Evolutionary conservation across 257 asterid species (phyloP).

Genomic region (Oldenlandia corymbosa): DNA sequence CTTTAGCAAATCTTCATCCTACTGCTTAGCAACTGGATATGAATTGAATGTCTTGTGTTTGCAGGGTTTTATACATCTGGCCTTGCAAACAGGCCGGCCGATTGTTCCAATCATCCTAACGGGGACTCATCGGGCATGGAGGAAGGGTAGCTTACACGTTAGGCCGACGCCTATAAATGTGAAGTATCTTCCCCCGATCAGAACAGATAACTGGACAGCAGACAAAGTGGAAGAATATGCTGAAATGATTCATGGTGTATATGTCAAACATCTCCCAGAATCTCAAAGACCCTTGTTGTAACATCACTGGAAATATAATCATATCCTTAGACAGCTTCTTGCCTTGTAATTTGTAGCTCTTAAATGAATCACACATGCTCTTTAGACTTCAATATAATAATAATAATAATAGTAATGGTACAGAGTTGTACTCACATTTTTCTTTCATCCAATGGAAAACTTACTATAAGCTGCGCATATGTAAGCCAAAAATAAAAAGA

Average conservation of each 20-base stretch:
- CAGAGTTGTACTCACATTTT: too few species aligned
- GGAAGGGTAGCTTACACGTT: conserved; percentile 41
- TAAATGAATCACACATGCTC: too few species aligned
- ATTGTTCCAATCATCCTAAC: conserved; percentile 37
- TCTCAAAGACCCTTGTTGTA: conserved; percentile 31
- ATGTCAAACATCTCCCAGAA: conserved; percentile 33
- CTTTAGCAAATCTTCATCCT: too few species aligned
- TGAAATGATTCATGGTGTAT: conserved; percentile 34
- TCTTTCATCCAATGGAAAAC: not conserved
- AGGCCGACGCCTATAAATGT: conserved; percentile 41
- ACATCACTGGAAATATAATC: not conserved
- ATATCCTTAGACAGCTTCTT: too few species aligned
- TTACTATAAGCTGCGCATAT: too few species aligned
- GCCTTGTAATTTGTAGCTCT: not conserved
- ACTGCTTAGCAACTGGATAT: not conserved
- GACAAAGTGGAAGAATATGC: conserved; percentile 38
- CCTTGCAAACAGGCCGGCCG: conserved; percentile 38
- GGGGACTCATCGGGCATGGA: conserved; percentile 44
- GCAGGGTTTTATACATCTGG: conserved; percentile 52
- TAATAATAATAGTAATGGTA: too few species aligned
- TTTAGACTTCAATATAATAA: too few species aligned
- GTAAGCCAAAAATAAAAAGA: too few species aligned
- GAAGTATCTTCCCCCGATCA: conserved; percentile 41
- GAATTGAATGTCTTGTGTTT: not conserved
- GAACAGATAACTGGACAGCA: conserved; percentile 36